These are phyloP conservation scores for Myotisia sp. DNA, from an alignment of 2,329 filamentous ascomycete genomes.

Conservation along the genomic window DNA sequence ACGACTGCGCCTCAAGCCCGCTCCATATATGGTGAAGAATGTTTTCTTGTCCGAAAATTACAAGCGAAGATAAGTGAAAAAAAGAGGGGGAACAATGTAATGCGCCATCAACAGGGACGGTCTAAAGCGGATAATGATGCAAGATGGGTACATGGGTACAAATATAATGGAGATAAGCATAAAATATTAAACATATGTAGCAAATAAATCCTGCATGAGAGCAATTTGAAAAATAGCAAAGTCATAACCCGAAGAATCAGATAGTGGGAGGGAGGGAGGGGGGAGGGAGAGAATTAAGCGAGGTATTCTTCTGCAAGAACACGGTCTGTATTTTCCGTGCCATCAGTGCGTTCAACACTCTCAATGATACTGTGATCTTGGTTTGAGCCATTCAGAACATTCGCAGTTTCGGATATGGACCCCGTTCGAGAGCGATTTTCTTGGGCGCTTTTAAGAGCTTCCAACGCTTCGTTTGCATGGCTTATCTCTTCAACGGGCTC, in stretches of 20 bases:
- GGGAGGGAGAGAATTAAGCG: conserved; percentile 10
- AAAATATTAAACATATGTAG: conserved; percentile 7
- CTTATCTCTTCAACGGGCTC: conserved; percentile 24
- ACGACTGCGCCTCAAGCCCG: conserved; percentile 2
- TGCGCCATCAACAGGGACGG: conserved; percentile 2
- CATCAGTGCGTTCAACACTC: conserved; percentile 15
- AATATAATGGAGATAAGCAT: conserved; percentile 6
- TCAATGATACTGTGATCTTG: conserved; percentile 14
- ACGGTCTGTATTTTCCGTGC: conserved; percentile 14
- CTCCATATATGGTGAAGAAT: too few species aligned
- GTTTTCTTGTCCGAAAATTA: too few species aligned
- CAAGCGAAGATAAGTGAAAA: conserved; percentile 1
- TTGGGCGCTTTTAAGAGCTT: conserved; percentile 27
- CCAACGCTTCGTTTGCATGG: conserved; percentile 35
- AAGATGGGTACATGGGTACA: too few species aligned
- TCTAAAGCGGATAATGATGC: too few species aligned
- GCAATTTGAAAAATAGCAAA: conserved; percentile 9
- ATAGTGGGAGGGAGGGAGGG: conserved; percentile 6
- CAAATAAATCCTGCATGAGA: conserved; percentile 2
- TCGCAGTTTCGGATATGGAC: conserved; percentile 13
- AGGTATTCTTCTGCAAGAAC: conserved; percentile 18
- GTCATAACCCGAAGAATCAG: conserved; percentile 1
- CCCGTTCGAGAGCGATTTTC: conserved; percentile 22
- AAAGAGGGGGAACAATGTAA: conserved; percentile 9
- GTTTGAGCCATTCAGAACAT: conserved; percentile 12